phyloP scores from a whole-genome alignment of 768 basidiomycete species.

The Tricholoma sp. region DNA sequence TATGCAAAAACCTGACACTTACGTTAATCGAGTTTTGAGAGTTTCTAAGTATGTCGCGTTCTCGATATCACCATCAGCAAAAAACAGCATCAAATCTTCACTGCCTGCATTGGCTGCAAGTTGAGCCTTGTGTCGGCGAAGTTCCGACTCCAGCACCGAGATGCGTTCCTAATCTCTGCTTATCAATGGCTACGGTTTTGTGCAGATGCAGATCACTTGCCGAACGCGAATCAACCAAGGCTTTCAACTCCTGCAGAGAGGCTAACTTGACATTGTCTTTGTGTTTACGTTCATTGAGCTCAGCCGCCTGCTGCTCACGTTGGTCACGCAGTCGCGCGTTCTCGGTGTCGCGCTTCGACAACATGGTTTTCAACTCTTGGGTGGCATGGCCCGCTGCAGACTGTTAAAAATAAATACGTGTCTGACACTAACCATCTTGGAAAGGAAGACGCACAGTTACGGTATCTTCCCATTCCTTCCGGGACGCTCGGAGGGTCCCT shows the following conservation, averaged over 20 bases:
- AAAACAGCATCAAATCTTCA: slow-evolving; percentile 67
- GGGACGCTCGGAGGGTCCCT: slow-evolving; percentile 30
- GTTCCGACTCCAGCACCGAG: slow-evolving; percentile 61
- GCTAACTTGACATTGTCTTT: slow-evolving; percentile 55
- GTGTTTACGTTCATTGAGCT: slow-evolving; percentile 63
- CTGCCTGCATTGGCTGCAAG: slow-evolving; percentile 72
- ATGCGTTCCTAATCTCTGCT: slow-evolving; percentile 59
- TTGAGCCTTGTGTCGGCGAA: slow-evolving; percentile 63
- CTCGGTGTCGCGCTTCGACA: slow-evolving; percentile 63
- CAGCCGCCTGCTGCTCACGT: slow-evolving; percentile 61
- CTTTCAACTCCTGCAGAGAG: slow-evolving; percentile 60
- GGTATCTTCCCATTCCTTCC: slow-evolving; percentile 44
- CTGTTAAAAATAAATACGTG: slow-evolving; percentile 16
- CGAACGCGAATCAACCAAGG: slow-evolving; percentile 56
- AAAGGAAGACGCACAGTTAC: slow-evolving; percentile 32
- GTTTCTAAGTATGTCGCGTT: slow-evolving; percentile 46
- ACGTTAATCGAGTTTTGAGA: slow-evolving; percentile 55
- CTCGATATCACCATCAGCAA: slow-evolving; percentile 52
- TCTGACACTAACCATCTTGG: slow-evolving; percentile 8
- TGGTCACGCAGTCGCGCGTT: slow-evolving; percentile 64
- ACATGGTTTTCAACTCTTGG: slow-evolving; percentile 58
- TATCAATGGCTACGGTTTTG: not conserved
- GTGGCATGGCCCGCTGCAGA: slow-evolving; percentile 38
- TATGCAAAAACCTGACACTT: slow-evolving; percentile 18
- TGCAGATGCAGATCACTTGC: not conserved